Percentiles rank a stretch among this genome's conserved stretches.
These are phyloP conservation scores for Hymenoscyphus fructigenus DNA, from an alignment of 2,329 filamentous ascomycete genomes.

Conservation along the genomic window DNA sequence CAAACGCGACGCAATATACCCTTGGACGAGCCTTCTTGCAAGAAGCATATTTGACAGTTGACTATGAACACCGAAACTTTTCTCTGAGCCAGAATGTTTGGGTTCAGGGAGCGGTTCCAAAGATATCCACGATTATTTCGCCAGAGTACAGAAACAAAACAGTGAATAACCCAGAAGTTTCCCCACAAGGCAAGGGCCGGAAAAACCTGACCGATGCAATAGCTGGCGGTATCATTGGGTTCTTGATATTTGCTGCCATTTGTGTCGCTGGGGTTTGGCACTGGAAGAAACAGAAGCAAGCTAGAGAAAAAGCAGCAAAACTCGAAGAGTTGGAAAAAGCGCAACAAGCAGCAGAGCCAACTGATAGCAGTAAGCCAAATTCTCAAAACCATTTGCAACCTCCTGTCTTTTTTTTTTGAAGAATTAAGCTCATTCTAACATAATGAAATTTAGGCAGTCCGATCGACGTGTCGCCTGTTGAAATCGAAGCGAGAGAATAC, in stretches of 20 bases:
- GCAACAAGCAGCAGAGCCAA: no score
- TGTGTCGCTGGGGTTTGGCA: neutral
- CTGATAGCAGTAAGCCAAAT: no score
- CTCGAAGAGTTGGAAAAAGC: neutral
- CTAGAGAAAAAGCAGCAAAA: neutral
- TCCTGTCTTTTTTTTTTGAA: no score
- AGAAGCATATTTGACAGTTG: slow-evolving; percentile 40
- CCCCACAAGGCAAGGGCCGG: neutral
- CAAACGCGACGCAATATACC: slow-evolving; percentile 37
- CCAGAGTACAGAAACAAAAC: slow-evolving; percentile 9
- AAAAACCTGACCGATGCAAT: neutral
- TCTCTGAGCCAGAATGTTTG: slow-evolving; percentile 41
- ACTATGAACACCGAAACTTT: slow-evolving; percentile 42
- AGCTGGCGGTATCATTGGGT: neutral
- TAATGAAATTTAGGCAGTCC: no score
- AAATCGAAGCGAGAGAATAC: no score
- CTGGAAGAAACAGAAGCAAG: neutral
- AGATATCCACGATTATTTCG: slow-evolving; percentile 15
- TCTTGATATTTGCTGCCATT: neutral
- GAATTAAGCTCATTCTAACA: no score
- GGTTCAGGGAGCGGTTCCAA: slow-evolving; percentile 33
- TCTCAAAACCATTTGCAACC: no score
- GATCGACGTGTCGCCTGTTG: no score
- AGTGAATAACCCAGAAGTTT: neutral
- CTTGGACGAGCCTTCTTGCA: slow-evolving; percentile 43